These are phyloP conservation scores for Pleurotus salmoneostramineus DNA, from an alignment of 768 basidiomycete genomes.

Conservation along the genomic window DNA sequence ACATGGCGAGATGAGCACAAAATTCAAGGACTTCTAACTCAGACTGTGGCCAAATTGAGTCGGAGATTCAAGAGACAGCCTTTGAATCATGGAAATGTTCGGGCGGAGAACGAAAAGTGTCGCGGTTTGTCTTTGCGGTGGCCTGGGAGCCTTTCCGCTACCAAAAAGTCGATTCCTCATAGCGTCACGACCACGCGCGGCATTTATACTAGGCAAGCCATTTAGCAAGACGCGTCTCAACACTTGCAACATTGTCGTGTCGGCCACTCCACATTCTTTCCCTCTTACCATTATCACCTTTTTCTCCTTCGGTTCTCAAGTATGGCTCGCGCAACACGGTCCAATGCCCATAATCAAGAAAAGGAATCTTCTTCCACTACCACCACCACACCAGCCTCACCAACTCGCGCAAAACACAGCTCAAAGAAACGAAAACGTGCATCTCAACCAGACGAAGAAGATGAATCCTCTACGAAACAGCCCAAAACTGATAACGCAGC, in stretches of 20 bases:
- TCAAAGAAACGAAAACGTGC: conserved; percentile 70
- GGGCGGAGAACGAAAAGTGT: too few species aligned
- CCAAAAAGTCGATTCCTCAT: neutral
- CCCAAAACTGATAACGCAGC: conserved; percentile 30
- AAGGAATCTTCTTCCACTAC: conserved; percentile 26
- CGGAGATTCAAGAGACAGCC: neutral
- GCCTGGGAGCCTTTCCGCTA: neutral
- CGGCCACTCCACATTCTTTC: neutral
- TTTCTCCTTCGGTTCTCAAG: neutral
- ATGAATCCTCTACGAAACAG: conserved; percentile 48
- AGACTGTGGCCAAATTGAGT: neutral
- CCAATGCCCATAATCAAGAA: conserved; percentile 36
- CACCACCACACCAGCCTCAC: conserved; percentile 13
- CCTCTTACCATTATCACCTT: neutral
- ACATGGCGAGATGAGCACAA: neutral
- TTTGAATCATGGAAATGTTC: neutral
- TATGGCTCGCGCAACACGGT: conserved; percentile 79
- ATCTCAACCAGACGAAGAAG: conserved; percentile 41
- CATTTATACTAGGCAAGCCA: conserved; percentile 2
- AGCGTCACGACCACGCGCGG: conserved; percentile 2
- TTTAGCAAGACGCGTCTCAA: conserved; percentile 1
- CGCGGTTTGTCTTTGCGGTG: neutral
- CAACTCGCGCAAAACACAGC: conserved; percentile 22
- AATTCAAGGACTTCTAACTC: neutral
- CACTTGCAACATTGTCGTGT: neutral